Evolutionary conservation across 768 basidiomycete genomes (phyloP), one percentile per base, ranked within the genome.

Genomic region (Macrocybe gigantea): DNA sequence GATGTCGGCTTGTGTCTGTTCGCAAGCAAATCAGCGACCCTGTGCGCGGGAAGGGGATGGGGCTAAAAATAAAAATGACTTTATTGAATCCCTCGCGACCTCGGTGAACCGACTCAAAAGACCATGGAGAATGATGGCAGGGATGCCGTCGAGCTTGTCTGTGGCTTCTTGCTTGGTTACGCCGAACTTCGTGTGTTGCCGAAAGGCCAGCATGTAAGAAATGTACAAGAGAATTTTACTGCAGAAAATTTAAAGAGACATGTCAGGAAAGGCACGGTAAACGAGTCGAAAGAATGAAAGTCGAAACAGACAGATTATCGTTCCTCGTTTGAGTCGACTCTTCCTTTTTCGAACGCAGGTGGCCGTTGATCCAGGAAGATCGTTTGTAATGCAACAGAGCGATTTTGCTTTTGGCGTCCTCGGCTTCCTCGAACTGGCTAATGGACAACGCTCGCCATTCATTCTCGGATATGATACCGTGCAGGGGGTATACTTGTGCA

Each of bases 211-310:
- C 77, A 98, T 83, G n/a, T 78, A 68, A 1, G 92, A 82, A 53
- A 95, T 83, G 67, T 92, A 94, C 49, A 85, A 68, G 31, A 93
- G 56, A 41, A 88, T 78, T 66, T 85, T 87, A 41, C 90, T 92
- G 57, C 32, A 15, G 30, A 22, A 33, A 22, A 32, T 38, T 38
- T 4, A 22, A 22, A 22, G 22, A 22, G 22, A 22, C 22, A 22
- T 22, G 22, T 22, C 22, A 22, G 22, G 22, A 35, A 35, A 22
- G 29, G 33, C 31, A 14, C 32, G 8, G 10, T 15, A 13, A 42
- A 14, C 37, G 34, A 10, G 30, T 5, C n/a, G 42, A 41, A 44
- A 41, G 34, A 35, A 67, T 78, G 43, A 53, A 86, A 46, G 34
- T 50, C 15, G 33, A 13, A 36, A 69, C 82, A 44, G 53, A 88